Evolutionary conservation across 2,329 filamentous ascomycete species (phyloP).

Genomic region (Davidsoniella neocaledoniae): DNA sequence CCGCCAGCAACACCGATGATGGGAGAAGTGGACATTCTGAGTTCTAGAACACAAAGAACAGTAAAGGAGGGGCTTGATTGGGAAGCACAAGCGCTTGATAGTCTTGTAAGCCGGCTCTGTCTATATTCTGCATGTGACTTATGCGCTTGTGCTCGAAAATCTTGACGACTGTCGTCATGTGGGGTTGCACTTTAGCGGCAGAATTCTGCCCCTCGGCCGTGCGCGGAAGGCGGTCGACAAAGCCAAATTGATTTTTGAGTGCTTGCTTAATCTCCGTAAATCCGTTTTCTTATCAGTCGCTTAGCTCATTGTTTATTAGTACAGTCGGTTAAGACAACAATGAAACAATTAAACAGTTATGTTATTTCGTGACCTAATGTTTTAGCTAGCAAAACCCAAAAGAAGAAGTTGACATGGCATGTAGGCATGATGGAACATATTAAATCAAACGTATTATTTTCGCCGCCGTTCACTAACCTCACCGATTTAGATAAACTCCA

Average conservation of each 20-base stretch:
- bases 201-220: conserved; percentile 1
- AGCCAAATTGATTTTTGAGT: not conserved
- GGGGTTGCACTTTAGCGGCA: conserved; percentile 8
- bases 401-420: too few relatives aligned
- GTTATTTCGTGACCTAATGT: too few relatives aligned
- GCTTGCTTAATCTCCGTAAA: not conserved
- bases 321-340: too few relatives aligned
- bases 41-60: conserved; percentile 10
- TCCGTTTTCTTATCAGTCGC: too few relatives aligned
- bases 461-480: too few relatives aligned
- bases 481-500: too few relatives aligned
- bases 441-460: too few relatives aligned
- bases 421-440: too few relatives aligned
- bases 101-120: not conserved
- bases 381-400: too few relatives aligned
- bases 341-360: too few relatives aligned
- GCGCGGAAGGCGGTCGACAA: conserved; percentile 4
- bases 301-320: too few relatives aligned
- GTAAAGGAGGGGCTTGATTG: not conserved
- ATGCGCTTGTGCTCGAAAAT: conserved; percentile 7
- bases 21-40: conserved; percentile 20
- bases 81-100: not conserved
- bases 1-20: conserved; percentile 37
- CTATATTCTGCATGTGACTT: not conserved
- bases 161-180: conserved; percentile 11